Evolutionary conservation across 176 grass and related monocot genomes (phyloP).

Genomic region (Bothriochloa decipiens): DNA sequence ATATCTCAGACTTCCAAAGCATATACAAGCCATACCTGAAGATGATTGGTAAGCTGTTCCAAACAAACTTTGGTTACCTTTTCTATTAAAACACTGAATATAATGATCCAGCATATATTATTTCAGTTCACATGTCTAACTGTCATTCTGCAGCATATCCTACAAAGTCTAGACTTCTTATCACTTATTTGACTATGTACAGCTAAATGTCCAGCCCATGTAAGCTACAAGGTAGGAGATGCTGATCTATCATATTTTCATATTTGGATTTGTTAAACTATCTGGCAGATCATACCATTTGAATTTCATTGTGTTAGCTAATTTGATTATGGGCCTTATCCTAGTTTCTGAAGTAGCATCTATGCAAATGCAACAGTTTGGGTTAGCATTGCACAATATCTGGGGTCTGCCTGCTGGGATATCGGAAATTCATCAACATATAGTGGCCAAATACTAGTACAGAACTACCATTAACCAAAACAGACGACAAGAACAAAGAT

Average conservation of each 20-base stretch:
- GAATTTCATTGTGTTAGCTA: background rate
- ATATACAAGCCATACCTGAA: background rate
- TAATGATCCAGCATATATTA: background rate
- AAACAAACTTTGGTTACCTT: background rate
- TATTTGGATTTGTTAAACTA: background rate
- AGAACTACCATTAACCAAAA: background rate
- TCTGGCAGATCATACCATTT: background rate
- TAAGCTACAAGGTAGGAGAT: background rate
- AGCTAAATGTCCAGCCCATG: background rate
- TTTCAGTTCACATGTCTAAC: background rate
- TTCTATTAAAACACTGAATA: slow-evolving; percentile 1
- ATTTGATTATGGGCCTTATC: background rate
- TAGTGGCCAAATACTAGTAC: background rate
- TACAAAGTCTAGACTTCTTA: background rate
- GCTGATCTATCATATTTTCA: background rate
- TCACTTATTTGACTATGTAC: background rate
- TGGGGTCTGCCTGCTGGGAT: background rate
- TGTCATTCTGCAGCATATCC: background rate
- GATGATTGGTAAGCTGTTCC: background rate
- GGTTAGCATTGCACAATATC: background rate
- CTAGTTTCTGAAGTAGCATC: background rate
- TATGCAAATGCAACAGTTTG: background rate
- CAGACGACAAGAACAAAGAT: background rate
- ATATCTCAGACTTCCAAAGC: background rate
- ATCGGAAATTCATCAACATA: slow-evolving; percentile 26